phyloP scores from a whole-genome alignment of 306 rosid species.

The Vicia sativa region DNA sequence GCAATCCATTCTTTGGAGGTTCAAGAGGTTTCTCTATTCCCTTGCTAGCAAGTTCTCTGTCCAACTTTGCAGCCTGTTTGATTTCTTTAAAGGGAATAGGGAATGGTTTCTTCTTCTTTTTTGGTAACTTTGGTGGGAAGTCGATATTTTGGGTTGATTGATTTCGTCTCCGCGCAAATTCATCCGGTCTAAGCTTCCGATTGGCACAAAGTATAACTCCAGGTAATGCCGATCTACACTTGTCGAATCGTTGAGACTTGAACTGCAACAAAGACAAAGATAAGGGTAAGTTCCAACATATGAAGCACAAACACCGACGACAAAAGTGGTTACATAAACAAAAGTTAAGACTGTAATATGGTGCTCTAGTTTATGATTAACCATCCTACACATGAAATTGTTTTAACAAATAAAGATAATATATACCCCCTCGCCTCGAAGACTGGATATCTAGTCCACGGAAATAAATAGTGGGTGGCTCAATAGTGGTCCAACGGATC shows the following conservation, averaged over 20 bases:
- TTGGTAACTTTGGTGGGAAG: constrained; percentile 69
- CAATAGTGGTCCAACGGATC: too few species aligned
- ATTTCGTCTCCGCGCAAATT: constrained; percentile 44
- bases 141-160: constrained; percentile 70
- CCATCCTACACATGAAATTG: too few species aligned
- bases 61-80: constrained; percentile 59
- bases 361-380: too few species aligned
- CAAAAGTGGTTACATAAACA: too few species aligned
- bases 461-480: too few species aligned
- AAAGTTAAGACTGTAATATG: too few species aligned
- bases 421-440: too few species aligned
- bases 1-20: constrained; percentile 86
- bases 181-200: constrained; percentile 49
- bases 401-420: too few species aligned
- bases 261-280: constrained; percentile 53
- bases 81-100: constrained; percentile 81
- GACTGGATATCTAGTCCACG: too few species aligned
- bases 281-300: constrained; percentile 23
- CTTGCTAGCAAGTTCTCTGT: constrained; percentile 71
- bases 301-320: too few species aligned
- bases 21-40: constrained; percentile 87
- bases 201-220: constrained; percentile 48
- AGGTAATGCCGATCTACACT: constrained; percentile 36
- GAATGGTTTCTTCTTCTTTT: constrained; percentile 86
- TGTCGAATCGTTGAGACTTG: constrained; percentile 46